Evolutionary conservation across 805 yeast genomes (phyloP).

Genomic region (Tetrapisispora arboricola): DNA sequence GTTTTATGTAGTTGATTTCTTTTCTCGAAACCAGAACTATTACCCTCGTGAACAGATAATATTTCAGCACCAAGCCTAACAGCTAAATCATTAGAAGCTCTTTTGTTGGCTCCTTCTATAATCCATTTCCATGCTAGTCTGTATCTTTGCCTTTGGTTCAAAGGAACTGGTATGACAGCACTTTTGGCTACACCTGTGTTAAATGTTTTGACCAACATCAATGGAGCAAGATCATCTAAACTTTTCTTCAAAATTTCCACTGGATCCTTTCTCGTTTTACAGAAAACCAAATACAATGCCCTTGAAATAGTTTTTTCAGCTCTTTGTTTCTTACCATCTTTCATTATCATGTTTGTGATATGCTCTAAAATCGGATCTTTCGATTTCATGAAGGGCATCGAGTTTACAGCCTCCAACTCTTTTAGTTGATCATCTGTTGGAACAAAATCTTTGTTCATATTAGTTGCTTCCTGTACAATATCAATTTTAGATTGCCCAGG

Average conservation of each 20-base stretch:
- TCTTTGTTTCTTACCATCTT: conserved; percentile 74
- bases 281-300: conserved; percentile 59
- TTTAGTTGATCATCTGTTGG: conserved; percentile 58
- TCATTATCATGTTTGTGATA: conserved; percentile 82
- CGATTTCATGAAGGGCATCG: conserved; percentile 47
- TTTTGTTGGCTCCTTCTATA: conserved; percentile 68
- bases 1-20: conserved; percentile 71
- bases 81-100: conserved; percentile 69
- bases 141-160: conserved; percentile 70
- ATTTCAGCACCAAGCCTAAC: conserved; percentile 91
- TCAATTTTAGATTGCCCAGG: conserved; percentile 31
- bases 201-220: conserved; percentile 65
- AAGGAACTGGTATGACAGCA: conserved; percentile 70
- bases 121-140: conserved; percentile 89
- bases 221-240: conserved; percentile 74
- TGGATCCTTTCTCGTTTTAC: conserved; percentile 68
- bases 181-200: conserved; percentile 83
- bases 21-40: conserved; percentile 75
- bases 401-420: conserved; percentile 42
- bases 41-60: conserved; percentile 64
- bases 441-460: conserved; percentile 30
- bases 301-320: conserved; percentile 66
- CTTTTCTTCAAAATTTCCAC: conserved; percentile 62
- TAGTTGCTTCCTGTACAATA: conserved; percentile 21
- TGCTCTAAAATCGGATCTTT: conserved; percentile 65